Evolutionary conservation across 2,329 filamentous ascomycete species (phyloP).

Genomic region (Incumbomyces lentus): DNA sequence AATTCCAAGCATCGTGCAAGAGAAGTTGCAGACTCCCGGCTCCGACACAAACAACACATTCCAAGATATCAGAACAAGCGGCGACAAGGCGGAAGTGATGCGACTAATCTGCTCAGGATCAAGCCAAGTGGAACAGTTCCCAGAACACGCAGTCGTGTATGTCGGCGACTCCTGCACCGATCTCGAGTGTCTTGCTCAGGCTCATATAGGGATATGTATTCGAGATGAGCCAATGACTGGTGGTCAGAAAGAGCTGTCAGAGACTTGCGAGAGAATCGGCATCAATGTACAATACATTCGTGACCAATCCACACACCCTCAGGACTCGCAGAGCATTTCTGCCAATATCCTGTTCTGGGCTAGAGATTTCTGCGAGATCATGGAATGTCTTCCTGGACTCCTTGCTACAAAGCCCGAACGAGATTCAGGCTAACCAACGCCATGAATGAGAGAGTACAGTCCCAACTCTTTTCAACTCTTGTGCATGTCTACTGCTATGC

Average conservation of each 20-base stretch:
- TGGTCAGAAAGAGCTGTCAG: constrained; percentile 3
- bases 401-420: too few relatives aligned
- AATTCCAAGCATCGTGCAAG: not conserved
- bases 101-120: not conserved
- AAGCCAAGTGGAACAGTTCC: not conserved
- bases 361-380: constrained; percentile 5
- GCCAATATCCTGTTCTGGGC: not conserved
- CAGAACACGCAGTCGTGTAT: not conserved
- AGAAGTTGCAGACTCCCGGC: not conserved
- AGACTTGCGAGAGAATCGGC: not conserved
- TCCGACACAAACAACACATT: not conserved
- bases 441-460: too few relatives aligned
- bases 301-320: not conserved
- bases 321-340: not conserved
- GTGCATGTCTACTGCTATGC: too few relatives aligned
- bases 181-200: constrained; percentile 3
- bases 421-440: too few relatives aligned
- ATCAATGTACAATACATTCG: not conserved
- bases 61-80: constrained; percentile 2
- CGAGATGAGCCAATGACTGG: constrained; percentile 3
- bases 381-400: not conserved
- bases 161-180: constrained; percentile 6
- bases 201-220: constrained; percentile 5
- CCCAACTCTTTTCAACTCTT: too few relatives aligned
- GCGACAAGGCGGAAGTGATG: not conserved